Evolutionary conservation across 2,329 filamentous ascomycete species (phyloP).

Genomic region (Periconia sp.): DNA sequence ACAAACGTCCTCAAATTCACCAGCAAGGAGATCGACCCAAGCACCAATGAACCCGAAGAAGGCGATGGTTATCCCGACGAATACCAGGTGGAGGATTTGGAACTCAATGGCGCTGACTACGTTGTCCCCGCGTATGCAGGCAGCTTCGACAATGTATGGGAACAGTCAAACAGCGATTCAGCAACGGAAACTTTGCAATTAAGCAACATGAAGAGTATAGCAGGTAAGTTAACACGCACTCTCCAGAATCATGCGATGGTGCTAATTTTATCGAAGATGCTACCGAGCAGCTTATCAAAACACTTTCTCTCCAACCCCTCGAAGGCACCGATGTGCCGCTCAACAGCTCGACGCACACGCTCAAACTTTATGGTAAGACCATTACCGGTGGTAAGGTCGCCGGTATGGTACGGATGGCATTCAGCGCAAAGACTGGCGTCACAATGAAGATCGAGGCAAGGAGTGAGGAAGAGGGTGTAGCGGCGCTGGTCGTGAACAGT

Average conservation of each 20-base stretch:
- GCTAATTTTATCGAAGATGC: slow-evolving; percentile 64
- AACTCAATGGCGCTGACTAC: slow-evolving; percentile 89
- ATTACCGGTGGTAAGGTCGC: slow-evolving; percentile 87
- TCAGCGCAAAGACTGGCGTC: slow-evolving; percentile 86
- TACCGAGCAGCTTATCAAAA: slow-evolving; percentile 84
- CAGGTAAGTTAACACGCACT: slow-evolving; percentile 62
- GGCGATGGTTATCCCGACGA: slow-evolving; percentile 88
- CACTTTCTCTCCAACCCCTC: slow-evolving; percentile 86
- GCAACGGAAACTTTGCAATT: slow-evolving; percentile 89
- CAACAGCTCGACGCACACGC: slow-evolving; percentile 85
- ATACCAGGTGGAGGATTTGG: slow-evolving; percentile 93
- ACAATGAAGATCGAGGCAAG: slow-evolving; percentile 94
- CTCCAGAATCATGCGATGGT: not conserved
- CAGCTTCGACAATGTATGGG: slow-evolving; percentile 95
- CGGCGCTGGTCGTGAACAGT: slow-evolving; percentile 78
- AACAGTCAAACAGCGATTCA: slow-evolving; percentile 87
- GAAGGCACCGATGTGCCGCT: slow-evolving; percentile 92
- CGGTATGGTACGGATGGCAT: slow-evolving; percentile 88
- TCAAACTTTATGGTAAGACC: slow-evolving; percentile 96
- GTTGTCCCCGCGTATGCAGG: slow-evolving; percentile 90
- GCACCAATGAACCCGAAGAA: slow-evolving; percentile 89
- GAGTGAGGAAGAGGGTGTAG: slow-evolving; percentile 90
- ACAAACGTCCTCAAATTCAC: slow-evolving; percentile 96
- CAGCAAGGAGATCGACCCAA: slow-evolving; percentile 95
- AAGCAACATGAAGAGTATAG: slow-evolving; percentile 85